phyloP scores from a whole-genome alignment of 2,329 filamentous ascomycete species.

The Neofusicoccum laricinum region DNA sequence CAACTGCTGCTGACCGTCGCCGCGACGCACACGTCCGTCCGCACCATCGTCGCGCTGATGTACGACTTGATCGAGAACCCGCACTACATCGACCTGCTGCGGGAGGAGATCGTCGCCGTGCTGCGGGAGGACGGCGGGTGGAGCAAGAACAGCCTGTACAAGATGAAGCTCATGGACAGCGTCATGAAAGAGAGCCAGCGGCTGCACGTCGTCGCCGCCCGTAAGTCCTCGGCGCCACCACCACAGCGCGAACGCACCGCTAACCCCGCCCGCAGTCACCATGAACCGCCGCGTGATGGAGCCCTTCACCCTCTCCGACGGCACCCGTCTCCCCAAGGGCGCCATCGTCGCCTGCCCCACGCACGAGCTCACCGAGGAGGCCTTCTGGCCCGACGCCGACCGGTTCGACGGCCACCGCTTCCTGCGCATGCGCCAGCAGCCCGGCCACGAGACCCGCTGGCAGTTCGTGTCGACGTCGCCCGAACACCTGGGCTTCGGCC shows the following conservation, averaged over 20 bases:
- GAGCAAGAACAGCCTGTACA: slow-evolving; percentile 27
- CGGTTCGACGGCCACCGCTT: slow-evolving; percentile 6
- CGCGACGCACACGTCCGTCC: slow-evolving; percentile 25
- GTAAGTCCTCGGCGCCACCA: background rate
- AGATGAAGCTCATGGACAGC: slow-evolving; percentile 33
- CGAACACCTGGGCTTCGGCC: slow-evolving; percentile 28
- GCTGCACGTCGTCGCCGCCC: background rate
- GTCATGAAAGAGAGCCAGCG: slow-evolving; percentile 34
- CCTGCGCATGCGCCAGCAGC: background rate
- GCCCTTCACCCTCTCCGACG: slow-evolving; percentile 4
- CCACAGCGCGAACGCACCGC: background rate
- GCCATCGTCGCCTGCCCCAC: background rate
- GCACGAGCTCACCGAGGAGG: background rate
- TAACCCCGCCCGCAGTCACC: background rate
- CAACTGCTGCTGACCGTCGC: slow-evolving; percentile 20
- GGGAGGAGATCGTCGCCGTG: slow-evolving; percentile 26
- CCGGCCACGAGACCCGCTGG: background rate
- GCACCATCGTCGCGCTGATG: slow-evolving; percentile 24
- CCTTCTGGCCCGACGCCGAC: background rate
- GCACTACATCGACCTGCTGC: slow-evolving; percentile 25
- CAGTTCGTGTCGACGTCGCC: slow-evolving; percentile 15
- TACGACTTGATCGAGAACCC: slow-evolving; percentile 24
- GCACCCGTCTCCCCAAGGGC: background rate
- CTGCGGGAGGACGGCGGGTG: slow-evolving; percentile 25
- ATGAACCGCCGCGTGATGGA: background rate